Conservation (phyloP, 345 rosid genomes). For the Hypericum androsaemum region DNA sequence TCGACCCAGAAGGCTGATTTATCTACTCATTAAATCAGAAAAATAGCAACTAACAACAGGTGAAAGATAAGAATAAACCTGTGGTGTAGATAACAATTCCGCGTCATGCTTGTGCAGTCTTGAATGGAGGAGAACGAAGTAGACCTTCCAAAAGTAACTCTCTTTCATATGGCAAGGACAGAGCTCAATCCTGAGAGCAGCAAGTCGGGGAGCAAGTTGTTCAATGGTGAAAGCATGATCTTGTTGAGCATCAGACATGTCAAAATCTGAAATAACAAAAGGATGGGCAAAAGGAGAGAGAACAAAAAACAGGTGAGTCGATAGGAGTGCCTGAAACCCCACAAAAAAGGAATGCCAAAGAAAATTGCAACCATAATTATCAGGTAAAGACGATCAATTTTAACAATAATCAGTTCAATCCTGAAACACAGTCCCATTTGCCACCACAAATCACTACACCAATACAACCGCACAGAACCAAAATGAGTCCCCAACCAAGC, state of each 20-base stretch:
- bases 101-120: conserved; percentile 24
- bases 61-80: conserved; percentile 9
- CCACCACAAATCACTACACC: too few relatives aligned
- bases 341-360: background rate
- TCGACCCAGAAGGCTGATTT: too few relatives aligned
- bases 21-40: background rate
- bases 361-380: background rate
- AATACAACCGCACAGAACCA: too few relatives aligned
- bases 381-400: background rate
- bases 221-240: conserved; percentile 18
- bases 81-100: conserved; percentile 20
- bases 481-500: too few relatives aligned
- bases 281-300: background rate
- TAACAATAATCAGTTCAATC: too few relatives aligned
- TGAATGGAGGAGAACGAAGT: conserved; percentile 27
- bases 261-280: conserved; percentile 14
- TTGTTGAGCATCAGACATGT: conserved; percentile 20
- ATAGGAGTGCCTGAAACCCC: background rate
- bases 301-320: background rate
- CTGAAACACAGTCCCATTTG: too few relatives aligned
- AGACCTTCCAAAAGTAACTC: conserved; percentile 30
- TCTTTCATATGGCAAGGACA: conserved; percentile 26
- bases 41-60: background rate
- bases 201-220: conserved; percentile 26
- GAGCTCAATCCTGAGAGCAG: conserved; percentile 29